Conservation (phyloP, 1,284 basidiomycete species). For the Fomitopsis pinicola region DNA sequence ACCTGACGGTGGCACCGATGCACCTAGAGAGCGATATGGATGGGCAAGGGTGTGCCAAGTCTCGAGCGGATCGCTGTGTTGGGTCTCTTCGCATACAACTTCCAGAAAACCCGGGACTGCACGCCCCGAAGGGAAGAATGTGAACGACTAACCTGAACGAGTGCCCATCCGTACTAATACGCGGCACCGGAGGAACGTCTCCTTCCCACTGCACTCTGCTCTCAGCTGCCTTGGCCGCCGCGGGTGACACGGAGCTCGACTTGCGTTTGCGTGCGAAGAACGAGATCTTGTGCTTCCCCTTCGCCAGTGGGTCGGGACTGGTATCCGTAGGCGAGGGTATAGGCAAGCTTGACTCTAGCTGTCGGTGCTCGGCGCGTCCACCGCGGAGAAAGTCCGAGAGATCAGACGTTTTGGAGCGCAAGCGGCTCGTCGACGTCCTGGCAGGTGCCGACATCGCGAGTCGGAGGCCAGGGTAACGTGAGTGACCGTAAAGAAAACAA, state of each 20-base stretch:
- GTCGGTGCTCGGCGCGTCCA: conserved; percentile 9
- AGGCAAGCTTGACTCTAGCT: conserved; percentile 13
- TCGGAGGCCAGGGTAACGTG: neutral
- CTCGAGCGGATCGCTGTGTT: neutral
- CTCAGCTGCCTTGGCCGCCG: conserved; percentile 11
- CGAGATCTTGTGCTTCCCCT: conserved; percentile 22
- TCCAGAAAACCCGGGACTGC: neutral
- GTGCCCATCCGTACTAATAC: neutral
- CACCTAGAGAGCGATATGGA: too few relatives aligned
- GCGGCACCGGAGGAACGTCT: conserved; percentile 10
- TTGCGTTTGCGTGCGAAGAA: conserved; percentile 26
- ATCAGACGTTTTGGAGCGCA: conserved; percentile 32
- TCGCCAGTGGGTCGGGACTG: conserved; percentile 15
- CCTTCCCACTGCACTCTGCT: conserved; percentile 1
- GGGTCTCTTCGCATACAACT: neutral
- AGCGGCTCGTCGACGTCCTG: conserved; percentile 17
- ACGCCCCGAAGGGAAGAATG: neutral
- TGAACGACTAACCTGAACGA: conserved; percentile 4
- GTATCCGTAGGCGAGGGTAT: conserved; percentile 10
- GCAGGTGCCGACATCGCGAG: conserved; percentile 17
- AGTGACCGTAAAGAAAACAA: conserved; percentile 2
- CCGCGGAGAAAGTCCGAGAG: conserved; percentile 29
- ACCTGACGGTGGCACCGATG: too few relatives aligned
- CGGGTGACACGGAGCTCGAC: conserved; percentile 20
- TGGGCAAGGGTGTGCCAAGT: neutral